A percentile compares a stretch with the other conserved stretches of the same genome.
These are phyloP conservation scores for Diaporthe eres DNA, from an alignment of 2,329 filamentous ascomycete species.

Conservation along the genomic window DNA sequence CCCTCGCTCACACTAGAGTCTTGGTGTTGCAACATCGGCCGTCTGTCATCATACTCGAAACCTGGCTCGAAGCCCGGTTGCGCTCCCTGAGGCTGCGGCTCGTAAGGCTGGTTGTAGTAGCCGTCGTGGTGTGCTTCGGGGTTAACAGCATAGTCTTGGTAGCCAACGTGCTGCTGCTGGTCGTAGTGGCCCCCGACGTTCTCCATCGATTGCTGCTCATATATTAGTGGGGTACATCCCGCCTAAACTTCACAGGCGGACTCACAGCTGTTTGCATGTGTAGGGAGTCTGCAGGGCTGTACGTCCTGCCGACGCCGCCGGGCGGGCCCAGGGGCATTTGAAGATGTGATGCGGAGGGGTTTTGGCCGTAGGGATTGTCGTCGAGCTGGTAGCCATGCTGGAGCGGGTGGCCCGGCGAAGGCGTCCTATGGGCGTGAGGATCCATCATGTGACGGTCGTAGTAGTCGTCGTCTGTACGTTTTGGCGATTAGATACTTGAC, in stretches of 20 bases:
- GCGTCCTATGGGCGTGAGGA: slow-evolving; percentile 72
- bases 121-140: slow-evolving; percentile 89
- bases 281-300: slow-evolving; percentile 80
- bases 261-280: slow-evolving; percentile 88
- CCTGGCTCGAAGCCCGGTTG: slow-evolving; percentile 70
- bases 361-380: slow-evolving; percentile 77
- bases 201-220: slow-evolving; percentile 65
- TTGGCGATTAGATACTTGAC: slow-evolving; percentile 40
- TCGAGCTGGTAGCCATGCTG: slow-evolving; percentile 86
- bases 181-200: slow-evolving; percentile 64
- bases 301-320: slow-evolving; percentile 50
- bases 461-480: slow-evolving; percentile 68
- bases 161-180: slow-evolving; percentile 47
- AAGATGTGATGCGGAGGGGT: slow-evolving; percentile 62
- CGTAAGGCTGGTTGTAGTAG: slow-evolving; percentile 88
- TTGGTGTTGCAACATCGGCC: slow-evolving; percentile 81
- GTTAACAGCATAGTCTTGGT: slow-evolving; percentile 78
- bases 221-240: slow-evolving; percentile 39
- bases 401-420: slow-evolving; percentile 82
- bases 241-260: slow-evolving; percentile 44
- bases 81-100: slow-evolving; percentile 72
- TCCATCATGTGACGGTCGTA: slow-evolving; percentile 72
- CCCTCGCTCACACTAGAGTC: slow-evolving; percentile 62
- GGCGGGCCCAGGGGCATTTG: slow-evolving; percentile 77
- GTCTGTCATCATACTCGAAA: slow-evolving; percentile 79